These are phyloP conservation scores for Ophiostoma pallidulum DNA, from an alignment of 2,329 filamentous ascomycete species.

Conservation along the genomic window DNA sequence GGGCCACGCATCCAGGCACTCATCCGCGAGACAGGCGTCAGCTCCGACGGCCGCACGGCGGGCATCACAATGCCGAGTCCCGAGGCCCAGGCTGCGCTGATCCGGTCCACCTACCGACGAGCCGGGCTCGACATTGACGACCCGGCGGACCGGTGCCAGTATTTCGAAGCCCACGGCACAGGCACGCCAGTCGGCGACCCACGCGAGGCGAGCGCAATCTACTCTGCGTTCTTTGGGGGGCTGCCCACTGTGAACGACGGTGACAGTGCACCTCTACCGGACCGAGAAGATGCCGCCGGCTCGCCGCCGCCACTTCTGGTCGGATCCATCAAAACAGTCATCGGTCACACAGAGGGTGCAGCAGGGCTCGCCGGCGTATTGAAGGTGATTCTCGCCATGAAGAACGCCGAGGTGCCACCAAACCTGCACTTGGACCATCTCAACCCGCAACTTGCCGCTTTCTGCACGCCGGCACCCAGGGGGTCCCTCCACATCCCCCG, in stretches of 20 bases:
- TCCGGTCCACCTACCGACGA: conserved; percentile 28
- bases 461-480: conserved; percentile 17
- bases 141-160: conserved; percentile 21
- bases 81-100: conserved; percentile 30
- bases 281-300: not conserved
- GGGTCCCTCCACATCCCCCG: conserved; percentile 19
- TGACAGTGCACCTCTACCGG: accelerated
- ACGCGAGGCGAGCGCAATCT: conserved; percentile 33
- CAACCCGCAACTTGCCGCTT: conserved; percentile 30
- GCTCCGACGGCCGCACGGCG: conserved; percentile 27
- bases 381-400: conserved; percentile 23
- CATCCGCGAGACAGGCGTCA: conserved; percentile 23
- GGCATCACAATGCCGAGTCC: conserved; percentile 30
- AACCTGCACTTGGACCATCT: conserved; percentile 26
- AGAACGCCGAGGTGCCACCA: conserved; percentile 23
- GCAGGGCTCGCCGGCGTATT: conserved; percentile 22
- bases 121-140: conserved; percentile 27
- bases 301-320: not conserved
- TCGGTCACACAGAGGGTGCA: conserved; percentile 20
- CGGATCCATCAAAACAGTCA: conserved; percentile 14
- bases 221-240: conserved; percentile 29
- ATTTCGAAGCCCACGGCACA: conserved; percentile 27
- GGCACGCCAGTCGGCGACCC: conserved; percentile 22
- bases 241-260: not conserved
- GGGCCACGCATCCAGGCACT: conserved; percentile 21